Evolutionary conservation across 2,329 filamentous ascomycete species (phyloP), one percentile per base, ranked within the genome.

Genomic region (Penicillium sp.): DNA sequence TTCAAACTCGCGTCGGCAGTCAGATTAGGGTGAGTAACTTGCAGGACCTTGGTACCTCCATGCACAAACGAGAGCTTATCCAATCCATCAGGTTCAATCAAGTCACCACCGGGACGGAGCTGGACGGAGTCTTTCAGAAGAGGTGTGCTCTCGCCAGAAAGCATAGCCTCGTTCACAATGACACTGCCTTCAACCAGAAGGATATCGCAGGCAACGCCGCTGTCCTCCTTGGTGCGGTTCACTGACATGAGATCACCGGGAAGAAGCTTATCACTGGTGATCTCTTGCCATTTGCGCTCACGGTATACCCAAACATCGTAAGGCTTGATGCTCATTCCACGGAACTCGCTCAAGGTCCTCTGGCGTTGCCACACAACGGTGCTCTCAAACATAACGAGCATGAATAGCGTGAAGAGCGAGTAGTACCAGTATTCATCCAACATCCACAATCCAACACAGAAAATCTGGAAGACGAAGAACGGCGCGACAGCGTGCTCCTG

Each of bases 381-480:
- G 74, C 92, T 97, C 79, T 99, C 94, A 67, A 99, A 99, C 57
- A 86, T 88, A 64, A 99, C 91, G 54, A 99, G 85, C 95, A 99
- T 99, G 79, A 97, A 92, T 22, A 99, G 86, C 0, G 95, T 99
- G 76, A 99, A 99, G 20, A 99, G 85, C 59, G 94, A 97, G 79
- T 99, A 99, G 81, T 99, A 99, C 94, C 95, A 99, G 78, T 97
- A 99, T 77, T 99, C 95, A 71, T 99, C 94, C 71, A 99, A 80
- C 87, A 97, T 90, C 94, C 94, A 99, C 59, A 99, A 80, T 16
- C 94, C 95, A 56, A 99, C 94, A 68, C 95, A 99, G 80, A 99
- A 99, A 59, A 99, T 82, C 81, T 99, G 94, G 79, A 99, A 99
- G 61, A 99, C 92, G 77, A 99, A 99, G 81, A 99, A 99, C 5